Evolutionary conservation across 805 yeast genomes (phyloP).

Genomic region (Nakazawaea molendinolei): DNA sequence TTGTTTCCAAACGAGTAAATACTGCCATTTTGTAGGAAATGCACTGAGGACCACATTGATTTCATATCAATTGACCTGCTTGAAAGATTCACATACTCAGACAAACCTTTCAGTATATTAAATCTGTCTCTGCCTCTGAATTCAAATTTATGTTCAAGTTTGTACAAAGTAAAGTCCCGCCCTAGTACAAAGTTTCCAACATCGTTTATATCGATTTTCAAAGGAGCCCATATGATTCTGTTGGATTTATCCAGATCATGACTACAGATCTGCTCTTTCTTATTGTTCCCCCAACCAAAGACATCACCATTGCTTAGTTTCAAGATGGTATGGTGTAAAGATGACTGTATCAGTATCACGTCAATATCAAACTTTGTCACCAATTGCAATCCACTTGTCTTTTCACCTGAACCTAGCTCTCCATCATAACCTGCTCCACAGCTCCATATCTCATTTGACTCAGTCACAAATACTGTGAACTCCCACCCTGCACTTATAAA

Average conservation of each 20-base stretch:
- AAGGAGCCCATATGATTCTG: constrained; percentile 22
- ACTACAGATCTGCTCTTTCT: constrained; percentile 49
- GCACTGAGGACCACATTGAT: constrained; percentile 80
- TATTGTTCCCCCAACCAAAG: constrained; percentile 64
- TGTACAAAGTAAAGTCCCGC: constrained; percentile 47
- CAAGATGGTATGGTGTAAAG: constrained; percentile 41
- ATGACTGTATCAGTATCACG: constrained; percentile 22
- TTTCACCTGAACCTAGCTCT: constrained; percentile 55
- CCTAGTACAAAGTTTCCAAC: constrained; percentile 34
- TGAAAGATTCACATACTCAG: too few species aligned
- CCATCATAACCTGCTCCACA: constrained; percentile 69
- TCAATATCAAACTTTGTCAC: constrained; percentile 1
- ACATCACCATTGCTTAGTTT: constrained; percentile 33
- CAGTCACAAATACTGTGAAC: constrained; percentile 46
- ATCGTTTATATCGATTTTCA: constrained; percentile 6
- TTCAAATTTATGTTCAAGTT: constrained; percentile 16
- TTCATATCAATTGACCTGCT: constrained; percentile 27
- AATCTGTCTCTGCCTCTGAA: constrained; percentile 31
- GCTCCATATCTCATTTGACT: constrained; percentile 33
- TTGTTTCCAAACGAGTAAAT: constrained; percentile 64
- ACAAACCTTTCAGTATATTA: too few species aligned
- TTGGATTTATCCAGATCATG: constrained; percentile 6
- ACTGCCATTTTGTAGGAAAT: constrained; percentile 26
- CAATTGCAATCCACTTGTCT: constrained; percentile 13
- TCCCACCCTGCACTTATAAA: constrained; percentile 78